A percentile compares a stretch with the other conserved stretches of the same genome.
Conservation (phyloP, 176 grass and related monocot species). For the Bothriochloa decipiens region DNA sequence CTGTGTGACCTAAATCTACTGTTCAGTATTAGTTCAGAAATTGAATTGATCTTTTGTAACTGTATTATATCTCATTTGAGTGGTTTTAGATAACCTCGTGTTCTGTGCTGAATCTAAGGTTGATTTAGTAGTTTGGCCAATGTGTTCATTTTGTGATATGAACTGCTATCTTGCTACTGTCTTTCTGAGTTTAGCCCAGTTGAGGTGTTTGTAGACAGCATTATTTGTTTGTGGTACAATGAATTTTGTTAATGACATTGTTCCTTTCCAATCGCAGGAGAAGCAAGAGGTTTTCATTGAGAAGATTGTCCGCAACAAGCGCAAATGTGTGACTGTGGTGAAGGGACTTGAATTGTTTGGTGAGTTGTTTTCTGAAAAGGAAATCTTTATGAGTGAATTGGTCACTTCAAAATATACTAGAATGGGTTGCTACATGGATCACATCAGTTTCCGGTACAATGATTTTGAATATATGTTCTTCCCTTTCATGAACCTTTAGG, state of each 20-base stretch:
- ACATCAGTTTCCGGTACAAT: background rate
- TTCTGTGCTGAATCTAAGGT: background rate
- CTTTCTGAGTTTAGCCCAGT: background rate
- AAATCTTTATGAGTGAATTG: background rate
- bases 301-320: constrained; percentile 99
- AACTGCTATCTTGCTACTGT: background rate
- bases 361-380: constrained; percentile 39
- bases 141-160: background rate
- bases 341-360: constrained; percentile 97
- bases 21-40: background rate
- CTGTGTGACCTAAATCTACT: background rate
- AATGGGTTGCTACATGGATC: background rate
- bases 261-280: constrained; percentile 51
- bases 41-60: background rate
- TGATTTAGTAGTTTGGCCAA: background rate
- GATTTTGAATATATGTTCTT: constrained; percentile 25
- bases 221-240: background rate
- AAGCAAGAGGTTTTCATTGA: constrained; percentile 96
- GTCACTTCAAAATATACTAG: background rate
- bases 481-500: constrained; percentile 47
- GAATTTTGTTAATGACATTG: background rate
- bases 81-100: background rate
- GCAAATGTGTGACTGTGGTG: constrained; percentile 99
- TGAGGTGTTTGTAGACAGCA: background rate
- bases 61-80: background rate